Base-by-base conservation (phyloP, 306 rosid species). In the Cucumis melo region DNA sequence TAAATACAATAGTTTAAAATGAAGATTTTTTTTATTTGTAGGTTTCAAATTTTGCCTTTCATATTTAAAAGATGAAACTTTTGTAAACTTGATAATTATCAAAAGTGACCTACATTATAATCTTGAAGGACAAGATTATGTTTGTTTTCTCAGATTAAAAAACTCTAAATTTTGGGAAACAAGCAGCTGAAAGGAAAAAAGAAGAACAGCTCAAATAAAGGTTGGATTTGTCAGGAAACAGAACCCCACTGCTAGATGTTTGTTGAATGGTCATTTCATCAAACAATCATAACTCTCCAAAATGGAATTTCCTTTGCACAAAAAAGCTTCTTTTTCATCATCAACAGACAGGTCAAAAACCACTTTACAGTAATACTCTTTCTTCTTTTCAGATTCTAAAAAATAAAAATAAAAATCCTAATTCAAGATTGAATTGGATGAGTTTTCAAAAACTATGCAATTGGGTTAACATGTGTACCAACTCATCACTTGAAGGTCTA, bases 381-480 rank as follows among this genome's bases (percentile, higher is more conserved):
- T 42, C 73, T 65, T 65, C 29, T 71, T 48, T 71, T 24, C 10
- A 70, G 75, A 70, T 70, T 67, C 55, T 34, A 42, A 42, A 44
- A 42, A 44, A 44, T 8, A 7, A 41, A 41, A 41, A 5, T 5
- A 6, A 38, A 38, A 38, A 38, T 38, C 41, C 7, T 38, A 38
- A 32, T 32, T 32, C 36, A 32, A 5, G 0, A 3, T 14, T 65
- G 27, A 36, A 75, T 57, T 16, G 27, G 41, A 17, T 20, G n/a
- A 12, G 54, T 20, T 27, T 80, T 88, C 85, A 94, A 83, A 94
- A 94, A 80, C 99, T 94, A 89, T 94, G 90, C 84, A 94, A 83
- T 84, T 94, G 99, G 80, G 99, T 94, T 82, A 94, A 91, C 96
- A 94, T 86, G 88, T 92, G 99, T 82, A 92, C 99, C 80, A 94